phyloP scores from a whole-genome alignment of 345 rosid genomes.

The Camelina neglecta region DNA sequence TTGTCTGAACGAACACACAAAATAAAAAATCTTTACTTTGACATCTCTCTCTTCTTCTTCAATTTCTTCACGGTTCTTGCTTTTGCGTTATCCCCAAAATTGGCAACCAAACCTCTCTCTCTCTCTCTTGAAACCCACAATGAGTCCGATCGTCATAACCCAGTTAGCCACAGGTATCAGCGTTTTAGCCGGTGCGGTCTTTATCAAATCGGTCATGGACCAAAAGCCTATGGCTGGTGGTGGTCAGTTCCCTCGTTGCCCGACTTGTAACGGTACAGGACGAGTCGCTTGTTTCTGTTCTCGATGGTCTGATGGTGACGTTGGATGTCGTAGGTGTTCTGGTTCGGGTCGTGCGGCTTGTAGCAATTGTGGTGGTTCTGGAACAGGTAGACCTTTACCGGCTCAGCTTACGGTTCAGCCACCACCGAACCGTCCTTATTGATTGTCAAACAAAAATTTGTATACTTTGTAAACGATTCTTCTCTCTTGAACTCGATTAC shows the following conservation, averaged over 20 bases:
- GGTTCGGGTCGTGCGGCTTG: slow-evolving; percentile 90
- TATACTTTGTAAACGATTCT: slow-evolving; percentile 27
- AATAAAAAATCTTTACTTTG: slow-evolving; percentile 12
- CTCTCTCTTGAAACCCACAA: slow-evolving; percentile 24
- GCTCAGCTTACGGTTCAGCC: slow-evolving; percentile 67
- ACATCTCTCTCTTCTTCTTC: slow-evolving; percentile 43
- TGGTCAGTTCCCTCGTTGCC: slow-evolving; percentile 69
- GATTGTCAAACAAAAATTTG: slow-evolving; percentile 21
- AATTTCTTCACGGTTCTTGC: slow-evolving; percentile 39
- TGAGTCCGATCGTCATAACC: slow-evolving; percentile 79
- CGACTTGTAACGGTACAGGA: slow-evolving; percentile 87
- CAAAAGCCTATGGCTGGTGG: slow-evolving; percentile 94
- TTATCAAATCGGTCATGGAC: slow-evolving; percentile 84
- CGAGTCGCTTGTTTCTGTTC: slow-evolving; percentile 76
- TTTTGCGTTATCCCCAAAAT: slow-evolving; percentile 18
- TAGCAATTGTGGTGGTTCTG: slow-evolving; percentile 87
- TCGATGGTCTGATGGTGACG: slow-evolving; percentile 93
- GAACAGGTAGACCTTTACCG: slow-evolving; percentile 87
- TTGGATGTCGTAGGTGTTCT: slow-evolving; percentile 84
- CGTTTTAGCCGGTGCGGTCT: slow-evolving; percentile 85
- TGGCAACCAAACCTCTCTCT: background rate
- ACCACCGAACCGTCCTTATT: slow-evolving; percentile 55
- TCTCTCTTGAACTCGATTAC: background rate
- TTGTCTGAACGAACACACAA: background rate
- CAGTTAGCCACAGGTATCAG: slow-evolving; percentile 84